A percentile compares a stretch with the other conserved stretches of the same genome.
These are phyloP conservation scores for Aegilops speltoides DNA, from an alignment of 176 grass and related monocot genomes.

Conservation along the genomic window DNA sequence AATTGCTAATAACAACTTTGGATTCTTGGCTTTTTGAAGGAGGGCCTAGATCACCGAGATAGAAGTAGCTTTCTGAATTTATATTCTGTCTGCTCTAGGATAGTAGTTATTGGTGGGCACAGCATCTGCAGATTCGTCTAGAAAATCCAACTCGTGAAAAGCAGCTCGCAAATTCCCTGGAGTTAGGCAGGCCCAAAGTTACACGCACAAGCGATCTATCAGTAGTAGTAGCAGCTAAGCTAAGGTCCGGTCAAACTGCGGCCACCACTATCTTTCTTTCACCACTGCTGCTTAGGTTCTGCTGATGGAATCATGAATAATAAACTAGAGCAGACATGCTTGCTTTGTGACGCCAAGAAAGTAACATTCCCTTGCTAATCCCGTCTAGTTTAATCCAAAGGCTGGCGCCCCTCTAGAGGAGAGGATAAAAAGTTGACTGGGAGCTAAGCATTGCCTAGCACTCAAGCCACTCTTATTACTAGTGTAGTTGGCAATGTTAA, in stretches of 20 bases:
- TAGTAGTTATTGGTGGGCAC: slow-evolving; percentile 38
- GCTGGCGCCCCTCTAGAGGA: slow-evolving; percentile 18
- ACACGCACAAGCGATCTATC: slow-evolving; percentile 18
- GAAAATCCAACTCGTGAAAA: slow-evolving; percentile 52
- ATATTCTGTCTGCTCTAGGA: slow-evolving; percentile 29
- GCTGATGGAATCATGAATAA: slow-evolving; percentile 34
- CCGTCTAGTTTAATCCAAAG: slow-evolving; percentile 45
- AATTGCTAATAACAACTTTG: slow-evolving; percentile 10
- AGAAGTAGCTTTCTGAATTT: slow-evolving; percentile 16
- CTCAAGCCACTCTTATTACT: slow-evolving; percentile 25
- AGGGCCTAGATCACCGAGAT: slow-evolving; percentile 26
- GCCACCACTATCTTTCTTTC: slow-evolving; percentile 37
- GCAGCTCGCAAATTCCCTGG: slow-evolving; percentile 44
- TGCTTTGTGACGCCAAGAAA: slow-evolving; percentile 48
- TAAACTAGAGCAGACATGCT: slow-evolving; percentile 44
- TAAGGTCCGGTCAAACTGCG: slow-evolving; percentile 42
- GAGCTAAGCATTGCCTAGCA: slow-evolving; percentile 40
- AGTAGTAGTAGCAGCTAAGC: not conserved
- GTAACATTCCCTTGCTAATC: slow-evolving; percentile 35
- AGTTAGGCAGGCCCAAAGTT: slow-evolving; percentile 58
- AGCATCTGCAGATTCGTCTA: slow-evolving; percentile 63
- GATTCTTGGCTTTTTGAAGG: slow-evolving; percentile 39
- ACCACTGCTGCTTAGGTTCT: slow-evolving; percentile 26
- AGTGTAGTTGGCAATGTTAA: slow-evolving; percentile 34
- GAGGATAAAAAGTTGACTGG: slow-evolving; percentile 53